phyloP scores from a whole-genome alignment of 257 asterid genomes.

The Asclepias syriaca region DNA sequence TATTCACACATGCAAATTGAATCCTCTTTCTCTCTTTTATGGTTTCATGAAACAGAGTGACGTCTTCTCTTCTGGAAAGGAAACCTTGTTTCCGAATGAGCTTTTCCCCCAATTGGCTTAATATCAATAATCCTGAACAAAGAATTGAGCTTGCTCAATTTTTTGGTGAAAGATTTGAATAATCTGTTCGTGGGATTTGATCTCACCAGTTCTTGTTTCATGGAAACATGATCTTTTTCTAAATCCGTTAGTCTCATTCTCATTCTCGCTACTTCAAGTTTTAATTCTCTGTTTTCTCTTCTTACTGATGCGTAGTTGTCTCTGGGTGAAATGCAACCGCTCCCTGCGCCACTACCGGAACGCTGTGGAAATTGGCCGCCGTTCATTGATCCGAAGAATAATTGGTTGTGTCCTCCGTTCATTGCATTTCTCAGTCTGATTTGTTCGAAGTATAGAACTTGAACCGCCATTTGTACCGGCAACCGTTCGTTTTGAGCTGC shows the following conservation, averaged over 20 bases:
- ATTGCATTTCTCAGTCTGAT: constrained; percentile 84
- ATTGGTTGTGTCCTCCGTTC: constrained; percentile 69
- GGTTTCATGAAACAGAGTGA: constrained; percentile 70
- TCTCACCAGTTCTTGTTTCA: constrained; percentile 82
- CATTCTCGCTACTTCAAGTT: constrained; percentile 94
- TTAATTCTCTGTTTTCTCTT: constrained; percentile 84
- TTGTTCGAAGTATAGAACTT: constrained; percentile 91
- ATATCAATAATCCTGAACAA: constrained; percentile 59
- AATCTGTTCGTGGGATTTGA: constrained; percentile 66
- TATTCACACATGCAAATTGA: not conserved
- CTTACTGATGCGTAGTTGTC: constrained; percentile 96
- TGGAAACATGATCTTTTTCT: constrained; percentile 88
- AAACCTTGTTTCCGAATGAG: constrained; percentile 46
- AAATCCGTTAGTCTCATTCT: constrained; percentile 94
- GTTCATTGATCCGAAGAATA: constrained; percentile 57
- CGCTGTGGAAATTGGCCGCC: constrained; percentile 65
- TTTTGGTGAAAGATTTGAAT: constrained; percentile 69
- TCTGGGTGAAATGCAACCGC: constrained; percentile 91
- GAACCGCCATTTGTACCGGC: constrained; percentile 96
- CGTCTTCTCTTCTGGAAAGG: constrained; percentile 78
- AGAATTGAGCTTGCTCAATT: constrained; percentile 56
- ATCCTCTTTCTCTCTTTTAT: not conserved
- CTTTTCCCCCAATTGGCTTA: constrained; percentile 41
- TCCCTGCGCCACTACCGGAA: constrained; percentile 81
- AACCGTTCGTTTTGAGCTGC: constrained; percentile 94